These are phyloP conservation scores for Mortierella alpina DNA, from an alignment of 192 early-diverging fungal species.

Conservation along the genomic window DNA sequence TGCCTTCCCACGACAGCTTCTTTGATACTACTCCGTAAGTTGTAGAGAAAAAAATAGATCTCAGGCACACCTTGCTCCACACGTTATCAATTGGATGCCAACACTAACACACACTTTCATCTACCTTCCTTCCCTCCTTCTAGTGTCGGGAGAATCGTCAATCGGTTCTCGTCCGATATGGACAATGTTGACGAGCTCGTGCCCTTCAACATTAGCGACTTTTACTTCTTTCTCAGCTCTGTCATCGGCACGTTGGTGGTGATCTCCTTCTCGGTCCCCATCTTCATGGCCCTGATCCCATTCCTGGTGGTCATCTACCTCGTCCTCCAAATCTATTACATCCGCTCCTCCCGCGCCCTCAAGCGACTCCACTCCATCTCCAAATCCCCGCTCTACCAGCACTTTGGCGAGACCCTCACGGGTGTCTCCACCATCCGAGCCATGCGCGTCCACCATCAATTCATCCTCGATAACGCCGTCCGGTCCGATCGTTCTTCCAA, in stretches of 20 bases:
- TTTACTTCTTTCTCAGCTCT: conserved; percentile 59
- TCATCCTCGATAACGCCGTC: conserved; percentile 70
- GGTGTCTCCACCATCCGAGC: conserved; percentile 89
- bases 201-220: conserved; percentile 59
- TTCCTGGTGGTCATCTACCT: conserved; percentile 77
- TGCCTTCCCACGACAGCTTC: conserved; percentile 66
- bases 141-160: conserved; percentile 65
- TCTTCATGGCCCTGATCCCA: conserved; percentile 75
- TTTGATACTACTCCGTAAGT: conserved; percentile 73
- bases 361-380: conserved; percentile 86
- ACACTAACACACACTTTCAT: not conserved
- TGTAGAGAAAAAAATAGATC: not conserved
- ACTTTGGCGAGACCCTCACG: conserved; percentile 78
- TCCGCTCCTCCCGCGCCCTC: conserved; percentile 79
- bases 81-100: not conserved
- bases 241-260: conserved; percentile 69
- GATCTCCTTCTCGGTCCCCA: conserved; percentile 70
- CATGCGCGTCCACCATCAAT: conserved; percentile 76
- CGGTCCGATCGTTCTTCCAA: conserved; percentile 75
- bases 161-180: conserved; percentile 90
- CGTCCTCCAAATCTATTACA: conserved; percentile 74
- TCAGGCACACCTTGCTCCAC: not conserved
- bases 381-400: conserved; percentile 82
- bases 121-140: not conserved
- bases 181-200: conserved; percentile 74